These are phyloP conservation scores for Lipomyces kockii DNA, from an alignment of 805 yeast species.

Conservation along the genomic window DNA sequence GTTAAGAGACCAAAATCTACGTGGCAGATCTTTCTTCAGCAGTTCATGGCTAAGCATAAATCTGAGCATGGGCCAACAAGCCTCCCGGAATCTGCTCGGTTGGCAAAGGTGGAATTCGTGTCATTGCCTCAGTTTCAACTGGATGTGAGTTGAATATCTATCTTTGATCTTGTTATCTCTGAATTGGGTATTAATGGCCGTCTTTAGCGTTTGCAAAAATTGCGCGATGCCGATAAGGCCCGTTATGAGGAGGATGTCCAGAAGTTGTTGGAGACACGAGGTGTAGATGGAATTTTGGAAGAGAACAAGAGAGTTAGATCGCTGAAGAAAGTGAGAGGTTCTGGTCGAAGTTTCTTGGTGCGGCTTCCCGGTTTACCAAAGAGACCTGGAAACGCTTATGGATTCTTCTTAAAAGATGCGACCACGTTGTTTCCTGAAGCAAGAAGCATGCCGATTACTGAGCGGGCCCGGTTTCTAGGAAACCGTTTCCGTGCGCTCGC, in stretches of 20 bases:
- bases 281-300: not conserved
- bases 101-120: not conserved
- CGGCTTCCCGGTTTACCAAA: not conserved
- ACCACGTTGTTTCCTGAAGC: not conserved
- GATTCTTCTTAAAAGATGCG: slow-evolving; percentile 5
- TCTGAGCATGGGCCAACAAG: not conserved
- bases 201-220: not conserved
- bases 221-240: not conserved
- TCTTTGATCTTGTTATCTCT: not conserved
- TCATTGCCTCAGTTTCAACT: not conserved
- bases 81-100: not conserved
- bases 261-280: not conserved
- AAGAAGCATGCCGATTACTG: slow-evolving; percentile 2
- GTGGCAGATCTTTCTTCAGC: not conserved
- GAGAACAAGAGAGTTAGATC: slow-evolving; percentile 1
- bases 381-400: slow-evolving; percentile 3
- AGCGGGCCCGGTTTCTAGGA: not conserved
- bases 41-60: not conserved
- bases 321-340: not conserved
- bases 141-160: not conserved
- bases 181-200: not conserved
- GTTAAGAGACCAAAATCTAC: not conserved
- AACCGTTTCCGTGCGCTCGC: not conserved
- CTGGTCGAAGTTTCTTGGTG: not conserved
- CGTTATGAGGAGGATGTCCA: not conserved